Evolutionary conservation across 805 yeast species (phyloP), one percentile per base, ranked within the genome.

Genomic region (Lachancea waltii): DNA sequence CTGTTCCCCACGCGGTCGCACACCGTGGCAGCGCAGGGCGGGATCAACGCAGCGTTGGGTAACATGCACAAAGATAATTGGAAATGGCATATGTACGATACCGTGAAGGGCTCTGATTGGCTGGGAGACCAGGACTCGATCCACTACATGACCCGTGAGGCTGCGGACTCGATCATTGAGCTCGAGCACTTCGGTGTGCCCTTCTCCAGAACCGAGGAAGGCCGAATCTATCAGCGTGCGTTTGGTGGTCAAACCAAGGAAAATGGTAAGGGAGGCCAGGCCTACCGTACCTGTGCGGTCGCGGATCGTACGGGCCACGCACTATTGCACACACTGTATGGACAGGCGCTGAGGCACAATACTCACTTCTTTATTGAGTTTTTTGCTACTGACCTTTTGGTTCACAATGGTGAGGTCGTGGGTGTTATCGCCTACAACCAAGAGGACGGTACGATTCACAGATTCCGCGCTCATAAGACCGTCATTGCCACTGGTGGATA

Each of bases 81-180:
- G 98, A 95, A 85, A 67, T 92, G 97, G 97, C 98, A 90, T 67
- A 89, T 90, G 97, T 90, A 92, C 68, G 98, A 90, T 63, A 90
- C 98, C 55, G 97, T 90, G 54, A 90, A 90, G 70, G 98, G 98
- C 48, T 87, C 97, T 7, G 98, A 90, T 69, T 90, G 98, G 98
- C 78, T 90, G 47, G 98, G 98, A 60, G 98, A 90, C 68, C 98
- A 90, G 71, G 98, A 90, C 62, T 96, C 97, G 40, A 90, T 92
- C 62, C 97, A 90, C 69, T 90, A 90, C 70, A 90, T 90, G 98
- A 90, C 98, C 42, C 80, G 87, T 64, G 97, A 90, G 69, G 98
- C 98, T 19, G 96, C 97, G 30, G 77, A 79, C 51, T 83, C 97
- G 31, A 90, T 90, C 56, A 86, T 89, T 57, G 98, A 90, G 72